Conservation (phyloP, 2,329 filamentous ascomycete species). For the Westerdykella aurantiaca region DNA sequence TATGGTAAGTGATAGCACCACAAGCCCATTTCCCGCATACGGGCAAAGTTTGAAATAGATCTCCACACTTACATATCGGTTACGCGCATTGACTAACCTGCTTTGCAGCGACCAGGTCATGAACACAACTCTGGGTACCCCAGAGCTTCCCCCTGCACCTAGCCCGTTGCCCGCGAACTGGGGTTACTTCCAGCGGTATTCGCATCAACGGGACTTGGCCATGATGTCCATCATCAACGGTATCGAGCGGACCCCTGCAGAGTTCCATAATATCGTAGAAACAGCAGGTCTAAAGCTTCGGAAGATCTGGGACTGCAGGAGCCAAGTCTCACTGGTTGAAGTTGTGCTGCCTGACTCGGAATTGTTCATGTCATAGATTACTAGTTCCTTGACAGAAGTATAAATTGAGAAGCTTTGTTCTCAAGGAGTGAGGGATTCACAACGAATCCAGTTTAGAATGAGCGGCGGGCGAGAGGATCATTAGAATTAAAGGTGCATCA, state of each 20-base stretch:
- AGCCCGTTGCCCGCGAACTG: constrained; percentile 29
- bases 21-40: neutral
- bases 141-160: constrained; percentile 25
- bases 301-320: constrained; percentile 31
- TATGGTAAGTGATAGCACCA: neutral
- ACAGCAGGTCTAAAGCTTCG: constrained; percentile 24
- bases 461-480: too few relatives aligned
- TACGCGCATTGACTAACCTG: neutral
- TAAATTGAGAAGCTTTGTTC: too few relatives aligned
- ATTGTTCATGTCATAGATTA: too few relatives aligned
- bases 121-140: constrained; percentile 30
- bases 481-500: too few relatives aligned
- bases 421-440: too few relatives aligned
- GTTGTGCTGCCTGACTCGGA: constrained; percentile 5
- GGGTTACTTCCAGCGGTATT: constrained; percentile 31
- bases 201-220: constrained; percentile 28
- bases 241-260: constrained; percentile 32
- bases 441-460: too few relatives aligned
- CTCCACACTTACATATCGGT: neutral
- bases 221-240: constrained; percentile 37
- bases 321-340: constrained; percentile 29
- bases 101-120: constrained; percentile 30
- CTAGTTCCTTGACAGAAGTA: neutral
- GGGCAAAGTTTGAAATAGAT: neutral
- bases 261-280: constrained; percentile 25